These are phyloP conservation scores for Umbelopsis vinacea DNA, from an alignment of 192 early-diverging fungal genomes.

Conservation along the genomic window DNA sequence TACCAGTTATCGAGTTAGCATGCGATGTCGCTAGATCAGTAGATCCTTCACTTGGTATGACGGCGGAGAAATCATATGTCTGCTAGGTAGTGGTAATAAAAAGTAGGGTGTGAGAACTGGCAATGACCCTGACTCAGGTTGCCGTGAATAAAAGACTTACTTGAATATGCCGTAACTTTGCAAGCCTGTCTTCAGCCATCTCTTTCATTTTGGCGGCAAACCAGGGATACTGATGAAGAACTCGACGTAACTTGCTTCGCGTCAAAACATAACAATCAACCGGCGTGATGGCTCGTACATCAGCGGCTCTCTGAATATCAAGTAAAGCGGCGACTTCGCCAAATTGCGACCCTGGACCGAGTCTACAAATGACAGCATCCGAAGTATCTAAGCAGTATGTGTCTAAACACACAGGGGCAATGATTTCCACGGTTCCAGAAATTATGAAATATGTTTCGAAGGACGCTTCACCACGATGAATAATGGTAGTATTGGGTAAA, in stretches of 20 bases:
- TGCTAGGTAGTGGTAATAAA: background rate
- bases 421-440: slow-evolving; percentile 66
- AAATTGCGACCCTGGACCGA: slow-evolving; percentile 53
- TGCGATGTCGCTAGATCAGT: background rate
- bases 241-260: slow-evolving; percentile 41
- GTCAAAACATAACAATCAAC: slow-evolving; percentile 55
- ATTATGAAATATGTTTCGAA: slow-evolving; percentile 77
- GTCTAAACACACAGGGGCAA: slow-evolving; percentile 37
- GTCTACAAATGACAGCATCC: slow-evolving; percentile 13
- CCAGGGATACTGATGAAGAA: slow-evolving; percentile 36
- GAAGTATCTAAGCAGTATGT: background rate
- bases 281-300: slow-evolving; percentile 49
- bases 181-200: slow-evolving; percentile 22
- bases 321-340: slow-evolving; percentile 54
- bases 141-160: background rate
- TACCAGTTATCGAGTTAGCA: background rate
- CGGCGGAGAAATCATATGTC: slow-evolving; percentile 1
- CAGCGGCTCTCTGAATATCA: slow-evolving; percentile 50
- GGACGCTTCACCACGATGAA: slow-evolving; percentile 65
- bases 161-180: background rate
- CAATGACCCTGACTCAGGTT: background rate
- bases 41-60: background rate
- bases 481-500: slow-evolving; percentile 56
- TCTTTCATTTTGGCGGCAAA: slow-evolving; percentile 22
- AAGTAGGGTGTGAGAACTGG: background rate